A percentile compares a stretch with the other conserved stretches of the same genome.
Conservation (phyloP, 192 early-diverging fungal genomes). For the Backusella westeae region DNA sequence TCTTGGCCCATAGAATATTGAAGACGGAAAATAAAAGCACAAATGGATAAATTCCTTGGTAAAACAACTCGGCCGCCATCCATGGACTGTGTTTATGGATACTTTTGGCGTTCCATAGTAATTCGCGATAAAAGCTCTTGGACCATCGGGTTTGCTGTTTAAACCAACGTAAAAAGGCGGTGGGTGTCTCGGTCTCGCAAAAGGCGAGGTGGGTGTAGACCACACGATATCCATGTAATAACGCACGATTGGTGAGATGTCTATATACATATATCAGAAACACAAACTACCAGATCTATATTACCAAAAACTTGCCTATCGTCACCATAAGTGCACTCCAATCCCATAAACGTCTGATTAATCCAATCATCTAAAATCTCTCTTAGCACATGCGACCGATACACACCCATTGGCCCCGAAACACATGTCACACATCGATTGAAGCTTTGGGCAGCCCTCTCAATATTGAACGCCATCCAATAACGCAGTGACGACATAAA, state of each 20-base stretch:
- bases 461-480: conserved; percentile 67
- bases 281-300: neutral
- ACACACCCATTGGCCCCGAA: conserved; percentile 63
- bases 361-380: conserved; percentile 58
- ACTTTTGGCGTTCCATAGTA: conserved; percentile 44
- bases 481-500: conserved; percentile 62
- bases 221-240: conserved; percentile 47
- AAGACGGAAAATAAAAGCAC: conserved; percentile 53
- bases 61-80: conserved; percentile 60
- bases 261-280: neutral
- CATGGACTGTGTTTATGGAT: conserved; percentile 57
- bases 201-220: conserved; percentile 56
- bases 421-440: conserved; percentile 60
- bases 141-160: conserved; percentile 66
- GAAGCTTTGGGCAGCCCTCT: conserved; percentile 59
- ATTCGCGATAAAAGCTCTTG: conserved; percentile 61
- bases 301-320: conserved; percentile 37
- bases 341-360: conserved; percentile 51
- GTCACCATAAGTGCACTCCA: conserved; percentile 64
- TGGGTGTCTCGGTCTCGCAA: conserved; percentile 61
- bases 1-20: conserved; percentile 29
- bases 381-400: conserved; percentile 43
- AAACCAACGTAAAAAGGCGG: conserved; percentile 55
- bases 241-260: conserved; percentile 57
- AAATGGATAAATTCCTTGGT: conserved; percentile 61